phyloP scores from a whole-genome alignment of 495 filamentous ascomycete species.

The Penicillium subrubescens region DNA sequence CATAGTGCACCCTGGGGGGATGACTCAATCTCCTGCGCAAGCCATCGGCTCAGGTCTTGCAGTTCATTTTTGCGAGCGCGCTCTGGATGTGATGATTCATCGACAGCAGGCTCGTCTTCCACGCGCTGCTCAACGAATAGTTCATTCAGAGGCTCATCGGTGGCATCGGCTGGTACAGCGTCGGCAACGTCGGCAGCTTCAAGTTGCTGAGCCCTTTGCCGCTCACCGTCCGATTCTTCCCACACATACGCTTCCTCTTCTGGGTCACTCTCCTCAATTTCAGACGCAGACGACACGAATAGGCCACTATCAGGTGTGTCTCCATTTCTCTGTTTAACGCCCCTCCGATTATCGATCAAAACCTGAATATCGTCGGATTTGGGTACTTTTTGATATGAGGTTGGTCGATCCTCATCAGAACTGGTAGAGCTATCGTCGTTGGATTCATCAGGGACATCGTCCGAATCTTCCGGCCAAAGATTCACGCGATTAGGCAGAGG shows the following conservation, averaged over 20 bases:
- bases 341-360: not conserved
- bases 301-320: not conserved
- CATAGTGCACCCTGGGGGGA: not conserved
- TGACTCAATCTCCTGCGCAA: conserved; percentile 6
- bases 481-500: not conserved
- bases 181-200: not conserved
- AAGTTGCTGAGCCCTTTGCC: not conserved
- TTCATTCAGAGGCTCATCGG: not conserved
- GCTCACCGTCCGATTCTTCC: not conserved
- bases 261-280: not conserved
- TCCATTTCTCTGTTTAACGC: not conserved
- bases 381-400: not conserved
- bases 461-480: not conserved
- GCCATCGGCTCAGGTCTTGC: conserved; percentile 5
- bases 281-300: not conserved
- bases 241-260: not conserved
- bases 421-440: not conserved
- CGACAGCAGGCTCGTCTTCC: not conserved
- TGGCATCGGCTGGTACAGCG: not conserved
- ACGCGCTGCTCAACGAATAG: not conserved
- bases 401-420: not conserved
- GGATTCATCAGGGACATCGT: not conserved
- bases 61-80: not conserved
- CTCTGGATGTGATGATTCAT: not conserved
- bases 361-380: not conserved